Evolutionary conservation across 169 alveolate genomes (phyloP), one percentile per base, ranked within the genome.

Genomic region (Plasmodium gaboni): DNA sequence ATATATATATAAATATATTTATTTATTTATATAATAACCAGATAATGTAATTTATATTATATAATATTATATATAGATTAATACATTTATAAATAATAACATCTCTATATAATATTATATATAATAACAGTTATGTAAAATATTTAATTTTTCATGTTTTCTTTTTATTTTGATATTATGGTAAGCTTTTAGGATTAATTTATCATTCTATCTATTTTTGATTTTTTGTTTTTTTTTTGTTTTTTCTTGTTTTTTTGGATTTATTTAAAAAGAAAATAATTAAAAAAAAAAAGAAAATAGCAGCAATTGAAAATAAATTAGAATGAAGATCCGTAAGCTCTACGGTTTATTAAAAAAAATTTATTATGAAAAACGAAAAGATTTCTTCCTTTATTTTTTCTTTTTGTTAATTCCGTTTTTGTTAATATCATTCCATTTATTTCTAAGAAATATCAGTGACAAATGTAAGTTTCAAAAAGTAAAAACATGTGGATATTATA

Each of bases 331-430:
- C 63, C 91, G 91, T 68, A 83, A 68, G 63, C 38, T 83, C 68
- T 67, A 83, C 32, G 91, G 91, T 15, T 68, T 83, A 61, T 2
- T 83, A 44, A 68, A 68, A 59, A 83, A 83, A 19, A 63, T 38
- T 9, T 83, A 53, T 68, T 83, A 83, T 83, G 91, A 83, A 69
- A 83, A 83, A 60, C 68, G 83, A 59, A 83, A 83, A 70, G 61
- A 69, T 68, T 55, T 69, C 24, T 13, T 83, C 69, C 70, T 83
- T 53, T 68, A 83, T 72, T 57, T 83, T 57, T 83, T 83, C 72
- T 83, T 83, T 83, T 67, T 83, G 50, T 53, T 83, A 70, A 68
- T 83, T 19, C 91, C 91, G 8, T 83, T 83, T 53, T 44, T 69
- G 17, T 68, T 83, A 83, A 72, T 83, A 67, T 53, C 65, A 3